phyloP scores from a whole-genome alignment of 2,329 filamentous ascomycete genomes.

The Neodidymelliopsis sp. region DNA sequence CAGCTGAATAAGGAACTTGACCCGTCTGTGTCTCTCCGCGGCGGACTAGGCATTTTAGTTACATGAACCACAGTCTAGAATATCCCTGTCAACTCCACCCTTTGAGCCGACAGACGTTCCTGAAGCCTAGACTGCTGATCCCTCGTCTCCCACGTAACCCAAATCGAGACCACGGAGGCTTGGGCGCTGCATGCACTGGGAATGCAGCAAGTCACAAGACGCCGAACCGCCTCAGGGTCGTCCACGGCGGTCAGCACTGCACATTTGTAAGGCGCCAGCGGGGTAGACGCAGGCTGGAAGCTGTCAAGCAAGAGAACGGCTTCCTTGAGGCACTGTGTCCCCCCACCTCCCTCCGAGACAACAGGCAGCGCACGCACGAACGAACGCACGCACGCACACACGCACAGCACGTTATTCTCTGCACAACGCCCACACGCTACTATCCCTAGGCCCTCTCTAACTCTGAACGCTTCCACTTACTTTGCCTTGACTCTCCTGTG shows the following conservation, averaged over 20 bases:
- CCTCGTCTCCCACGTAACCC: constrained; percentile 6
- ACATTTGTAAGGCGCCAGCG: constrained; percentile 13
- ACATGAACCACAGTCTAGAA: constrained; percentile 13
- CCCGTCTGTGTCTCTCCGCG: constrained; percentile 12
- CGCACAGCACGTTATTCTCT: constrained; percentile 8
- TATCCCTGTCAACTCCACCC: constrained; percentile 17
- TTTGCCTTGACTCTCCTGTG: constrained; percentile 5
- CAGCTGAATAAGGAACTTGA: constrained; percentile 4
- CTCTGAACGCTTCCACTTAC: constrained; percentile 3
- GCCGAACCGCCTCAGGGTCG: constrained; percentile 5
- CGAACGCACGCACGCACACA: no score
- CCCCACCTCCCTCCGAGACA: constrained; percentile 10
- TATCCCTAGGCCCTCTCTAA: constrained; percentile 11
- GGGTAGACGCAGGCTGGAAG: constrained; percentile 11
- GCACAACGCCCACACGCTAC: constrained; percentile 4
- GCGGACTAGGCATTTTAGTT: constrained; percentile 15
- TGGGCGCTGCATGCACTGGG: constrained; percentile 2
- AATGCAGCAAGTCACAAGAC: constrained; percentile 11
- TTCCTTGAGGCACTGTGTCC: constrained; percentile 10
- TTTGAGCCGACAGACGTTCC: constrained; percentile 11
- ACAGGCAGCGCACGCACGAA: constrained; percentile 7
- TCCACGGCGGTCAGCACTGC: constrained; percentile 7
- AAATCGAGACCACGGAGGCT: constrained; percentile 3
- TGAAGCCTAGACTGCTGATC: constrained; percentile 19
- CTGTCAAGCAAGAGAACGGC: background rate